These are phyloP conservation scores for Tetrahymena thermophila DNA, from an alignment of 73 alveolate genomes.

Conservation along the genomic window DNA sequence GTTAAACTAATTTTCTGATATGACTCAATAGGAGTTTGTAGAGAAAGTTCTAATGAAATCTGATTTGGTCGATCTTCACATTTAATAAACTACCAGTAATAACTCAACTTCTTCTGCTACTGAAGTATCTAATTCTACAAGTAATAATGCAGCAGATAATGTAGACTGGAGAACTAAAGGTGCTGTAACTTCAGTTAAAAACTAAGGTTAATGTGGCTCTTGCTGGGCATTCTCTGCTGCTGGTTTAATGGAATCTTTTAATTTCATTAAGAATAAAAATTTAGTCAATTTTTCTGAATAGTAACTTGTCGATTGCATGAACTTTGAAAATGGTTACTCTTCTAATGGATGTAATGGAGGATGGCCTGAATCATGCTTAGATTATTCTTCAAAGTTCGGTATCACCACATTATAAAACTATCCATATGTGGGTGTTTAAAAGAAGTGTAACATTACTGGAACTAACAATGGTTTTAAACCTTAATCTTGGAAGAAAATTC, in stretches of 20 bases:
- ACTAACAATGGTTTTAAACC: neutral
- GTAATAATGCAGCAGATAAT: too few relatives aligned
- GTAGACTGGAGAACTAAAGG: constrained; percentile 65
- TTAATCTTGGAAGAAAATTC: neutral
- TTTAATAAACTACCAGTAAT: too few relatives aligned
- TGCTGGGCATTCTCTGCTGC: constrained; percentile 83
- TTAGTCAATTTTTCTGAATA: constrained; percentile 46
- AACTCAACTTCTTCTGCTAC: too few relatives aligned
- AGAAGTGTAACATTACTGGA: neutral
- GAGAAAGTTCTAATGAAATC: neutral
- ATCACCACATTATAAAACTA: constrained; percentile 7
- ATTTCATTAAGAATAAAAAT: neutral
- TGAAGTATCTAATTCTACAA: too few relatives aligned
- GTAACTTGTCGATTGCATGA: constrained; percentile 65
- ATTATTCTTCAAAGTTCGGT: constrained; percentile 13
- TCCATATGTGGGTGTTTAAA: constrained; percentile 18
- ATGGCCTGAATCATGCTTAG: neutral
- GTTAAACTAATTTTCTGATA: constrained; percentile 20
- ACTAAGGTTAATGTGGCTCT: constrained; percentile 71
- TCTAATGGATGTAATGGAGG: constrained; percentile 54
- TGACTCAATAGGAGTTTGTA: constrained; percentile 21
- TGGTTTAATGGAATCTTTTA: constrained; percentile 73
- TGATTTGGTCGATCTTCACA: too few relatives aligned
- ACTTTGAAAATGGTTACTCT: constrained; percentile 4
- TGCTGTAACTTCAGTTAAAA: constrained; percentile 67